Evolutionary conservation across 78 protist genomes (phyloP).

Genomic region (Dictyostelium firmibasis): DNA sequence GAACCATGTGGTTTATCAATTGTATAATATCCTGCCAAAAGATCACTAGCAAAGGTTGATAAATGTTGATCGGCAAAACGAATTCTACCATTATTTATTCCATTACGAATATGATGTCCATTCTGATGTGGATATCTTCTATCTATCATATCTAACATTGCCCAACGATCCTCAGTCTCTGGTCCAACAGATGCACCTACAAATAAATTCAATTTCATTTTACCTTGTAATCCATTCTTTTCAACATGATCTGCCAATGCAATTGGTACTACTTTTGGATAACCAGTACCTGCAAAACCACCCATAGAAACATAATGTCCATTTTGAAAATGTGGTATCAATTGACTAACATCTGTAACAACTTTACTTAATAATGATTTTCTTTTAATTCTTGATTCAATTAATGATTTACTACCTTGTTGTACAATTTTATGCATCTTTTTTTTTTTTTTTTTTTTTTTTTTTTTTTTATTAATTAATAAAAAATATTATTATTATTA

Average conservation of each 20-base stretch:
- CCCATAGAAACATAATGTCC: conserved; percentile 51
- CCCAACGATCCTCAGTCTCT: conserved; percentile 73
- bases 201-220: conserved; percentile 50
- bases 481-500: no score
- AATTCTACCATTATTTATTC: conserved; percentile 35
- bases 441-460: neutral
- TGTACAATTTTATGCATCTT: conserved; percentile 5
- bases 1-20: conserved; percentile 1
- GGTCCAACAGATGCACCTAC: conserved; percentile 72
- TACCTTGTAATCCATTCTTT: conserved; percentile 30
- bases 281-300: conserved; percentile 59
- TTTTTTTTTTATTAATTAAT: neutral
- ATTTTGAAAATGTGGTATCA: conserved; percentile 20
- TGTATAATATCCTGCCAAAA: conserved; percentile 51
- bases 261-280: conserved; percentile 47
- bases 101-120: conserved; percentile 21
- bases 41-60: conserved; percentile 36
- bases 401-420: conserved; percentile 6
- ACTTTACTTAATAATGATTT: conserved; percentile 23
- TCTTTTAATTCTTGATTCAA: conserved; percentile 35
- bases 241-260: conserved; percentile 64
- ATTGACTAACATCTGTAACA: neutral
- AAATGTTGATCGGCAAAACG: conserved; percentile 61
- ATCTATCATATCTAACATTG: conserved; percentile 42
- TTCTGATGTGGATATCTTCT: conserved; percentile 65